phyloP scores from a whole-genome alignment of 1,139 yeast species.

The Geotrichum candidum region DNA sequence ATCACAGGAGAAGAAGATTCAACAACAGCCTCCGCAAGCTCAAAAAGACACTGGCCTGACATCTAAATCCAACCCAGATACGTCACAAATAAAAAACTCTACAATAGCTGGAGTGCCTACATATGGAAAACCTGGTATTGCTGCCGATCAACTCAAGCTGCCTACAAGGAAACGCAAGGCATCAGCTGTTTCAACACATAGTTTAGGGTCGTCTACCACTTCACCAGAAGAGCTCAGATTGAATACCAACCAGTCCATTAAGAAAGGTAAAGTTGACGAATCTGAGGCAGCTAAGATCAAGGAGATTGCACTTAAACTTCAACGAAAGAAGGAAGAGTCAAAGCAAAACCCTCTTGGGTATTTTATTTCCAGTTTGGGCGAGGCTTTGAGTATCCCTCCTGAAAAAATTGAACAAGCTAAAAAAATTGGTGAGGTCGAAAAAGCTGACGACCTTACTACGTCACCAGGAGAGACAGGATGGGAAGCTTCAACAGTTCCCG shows the following conservation, averaged over 20 bases:
- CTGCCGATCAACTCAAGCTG: constrained; percentile 30
- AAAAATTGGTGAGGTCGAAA: not conserved
- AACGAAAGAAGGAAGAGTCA: constrained; percentile 27
- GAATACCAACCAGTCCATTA: constrained; percentile 13
- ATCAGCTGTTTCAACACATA: constrained; percentile 16
- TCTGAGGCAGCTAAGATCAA: constrained; percentile 21
- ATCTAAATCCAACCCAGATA: not conserved
- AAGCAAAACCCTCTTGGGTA: constrained; percentile 27
- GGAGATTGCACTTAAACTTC: constrained; percentile 20
- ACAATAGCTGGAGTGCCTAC: constrained; percentile 29
- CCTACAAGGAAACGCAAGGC: constrained; percentile 29
- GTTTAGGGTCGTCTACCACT: not conserved
- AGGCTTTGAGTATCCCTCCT: constrained; percentile 28
- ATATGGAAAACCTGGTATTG: constrained; percentile 27
- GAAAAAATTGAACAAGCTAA: constrained; percentile 18
- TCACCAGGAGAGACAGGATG: constrained; percentile 21
- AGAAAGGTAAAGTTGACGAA: constrained; percentile 27
- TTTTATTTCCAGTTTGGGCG: constrained; percentile 29
- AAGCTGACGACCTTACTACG: constrained; percentile 19
- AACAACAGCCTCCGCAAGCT: constrained; percentile 5
- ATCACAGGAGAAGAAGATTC: constrained; percentile 16
- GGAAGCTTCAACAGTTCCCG: constrained; percentile 26
- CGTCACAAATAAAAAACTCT: constrained; percentile 15
- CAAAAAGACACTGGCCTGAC: not conserved
- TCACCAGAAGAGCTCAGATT: constrained; percentile 20